Evolutionary conservation across 2,329 filamentous ascomycete species (phyloP).

Genomic region (Sarocladium oryzae): DNA sequence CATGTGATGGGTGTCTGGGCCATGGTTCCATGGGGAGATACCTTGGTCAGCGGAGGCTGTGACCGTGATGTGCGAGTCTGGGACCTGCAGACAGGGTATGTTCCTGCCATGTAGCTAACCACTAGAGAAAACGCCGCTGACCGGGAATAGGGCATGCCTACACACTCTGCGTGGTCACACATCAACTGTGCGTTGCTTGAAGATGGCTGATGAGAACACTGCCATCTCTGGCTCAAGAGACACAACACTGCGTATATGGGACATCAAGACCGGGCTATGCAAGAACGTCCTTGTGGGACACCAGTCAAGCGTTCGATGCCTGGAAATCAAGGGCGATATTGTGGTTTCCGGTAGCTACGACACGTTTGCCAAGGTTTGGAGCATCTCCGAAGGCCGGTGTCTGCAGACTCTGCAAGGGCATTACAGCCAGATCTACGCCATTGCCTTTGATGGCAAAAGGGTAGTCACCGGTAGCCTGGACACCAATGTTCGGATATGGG

Average conservation of each 20-base stretch:
- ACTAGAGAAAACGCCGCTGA: neutral
- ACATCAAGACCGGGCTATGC: slow-evolving; percentile 81
- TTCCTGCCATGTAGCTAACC: neutral
- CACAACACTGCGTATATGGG: slow-evolving; percentile 92
- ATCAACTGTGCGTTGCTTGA: slow-evolving; percentile 90
- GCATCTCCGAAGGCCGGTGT: slow-evolving; percentile 90
- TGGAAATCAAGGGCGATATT: slow-evolving; percentile 93
- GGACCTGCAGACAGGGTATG: slow-evolving; percentile 87
- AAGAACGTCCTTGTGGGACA: slow-evolving; percentile 89
- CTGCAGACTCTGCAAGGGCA: slow-evolving; percentile 85
- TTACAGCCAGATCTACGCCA: slow-evolving; percentile 98
- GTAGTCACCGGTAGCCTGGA: slow-evolving; percentile 95
- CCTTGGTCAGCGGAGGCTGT: slow-evolving; percentile 90
- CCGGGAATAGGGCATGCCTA: slow-evolving; percentile 53
- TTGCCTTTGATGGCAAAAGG: slow-evolving; percentile 89
- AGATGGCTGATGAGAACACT: slow-evolving; percentile 92
- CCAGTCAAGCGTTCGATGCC: slow-evolving; percentile 88
- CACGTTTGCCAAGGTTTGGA: slow-evolving; percentile 95
- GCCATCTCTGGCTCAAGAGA: slow-evolving; percentile 96
- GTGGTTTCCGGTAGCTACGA: slow-evolving; percentile 99
- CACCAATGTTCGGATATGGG: slow-evolving; percentile 96
- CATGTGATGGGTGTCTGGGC: slow-evolving; percentile 99
- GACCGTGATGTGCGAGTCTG: slow-evolving; percentile 95
- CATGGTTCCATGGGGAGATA: slow-evolving; percentile 97
- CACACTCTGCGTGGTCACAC: slow-evolving; percentile 91